These are phyloP conservation scores for Colletotrichum karsti DNA, from an alignment of 2,329 filamentous ascomycete species.

Conservation along the genomic window DNA sequence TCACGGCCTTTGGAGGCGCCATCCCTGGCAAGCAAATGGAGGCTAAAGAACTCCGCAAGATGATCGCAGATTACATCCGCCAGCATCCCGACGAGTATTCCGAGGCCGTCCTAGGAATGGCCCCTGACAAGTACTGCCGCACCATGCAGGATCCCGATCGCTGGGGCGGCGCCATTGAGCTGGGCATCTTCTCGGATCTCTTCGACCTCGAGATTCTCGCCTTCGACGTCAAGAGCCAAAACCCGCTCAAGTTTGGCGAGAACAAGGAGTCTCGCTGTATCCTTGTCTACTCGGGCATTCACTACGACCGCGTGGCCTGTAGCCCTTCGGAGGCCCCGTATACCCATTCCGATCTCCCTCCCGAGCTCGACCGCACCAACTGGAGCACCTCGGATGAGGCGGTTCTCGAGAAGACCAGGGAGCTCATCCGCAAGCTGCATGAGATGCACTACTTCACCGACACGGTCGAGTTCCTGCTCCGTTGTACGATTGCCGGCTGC, in stretches of 20 bases:
- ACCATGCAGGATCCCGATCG: conserved; percentile 83
- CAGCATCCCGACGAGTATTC: conserved; percentile 76
- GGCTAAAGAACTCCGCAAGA: conserved; percentile 70
- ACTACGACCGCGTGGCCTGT: conserved; percentile 90
- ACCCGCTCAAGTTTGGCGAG: conserved; percentile 75
- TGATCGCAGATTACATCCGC: conserved; percentile 83
- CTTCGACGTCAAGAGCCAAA: conserved; percentile 71
- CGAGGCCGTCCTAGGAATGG: conserved; percentile 78
- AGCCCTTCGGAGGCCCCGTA: conserved; percentile 68
- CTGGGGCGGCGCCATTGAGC: conserved; percentile 93
- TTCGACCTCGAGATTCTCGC: conserved; percentile 88
- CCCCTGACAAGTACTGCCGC: conserved; percentile 78
- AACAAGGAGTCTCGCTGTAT: conserved; percentile 75
- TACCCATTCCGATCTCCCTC: conserved; percentile 64
- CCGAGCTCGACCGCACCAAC: conserved; percentile 76
- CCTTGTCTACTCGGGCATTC: conserved; percentile 89
- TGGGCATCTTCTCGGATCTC: conserved; percentile 83
- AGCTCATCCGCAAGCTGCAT: conserved; percentile 71
- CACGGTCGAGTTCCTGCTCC: conserved; percentile 80
- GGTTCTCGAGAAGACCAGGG: conserved; percentile 74
- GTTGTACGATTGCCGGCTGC: conserved; percentile 74
- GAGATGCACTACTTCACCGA: conserved; percentile 88
- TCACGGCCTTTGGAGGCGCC: conserved; percentile 85
- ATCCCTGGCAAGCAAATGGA: conserved; percentile 64
- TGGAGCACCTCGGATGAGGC: conserved; percentile 67